Evolutionary conservation across 2,329 filamentous ascomycete genomes (phyloP).

Genomic region (Geosmithia flava): DNA sequence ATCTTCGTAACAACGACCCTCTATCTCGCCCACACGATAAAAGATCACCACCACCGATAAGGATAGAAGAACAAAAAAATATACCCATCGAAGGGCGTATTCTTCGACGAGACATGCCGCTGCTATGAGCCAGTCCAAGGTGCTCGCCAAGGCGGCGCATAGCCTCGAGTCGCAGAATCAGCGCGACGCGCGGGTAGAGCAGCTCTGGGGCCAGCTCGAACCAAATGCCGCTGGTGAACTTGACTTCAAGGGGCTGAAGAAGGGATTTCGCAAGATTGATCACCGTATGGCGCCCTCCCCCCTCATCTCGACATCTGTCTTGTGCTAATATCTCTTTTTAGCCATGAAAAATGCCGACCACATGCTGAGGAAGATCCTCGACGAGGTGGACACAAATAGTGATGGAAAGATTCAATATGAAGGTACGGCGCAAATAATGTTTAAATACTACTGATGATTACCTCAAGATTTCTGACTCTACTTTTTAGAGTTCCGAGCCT

Average conservation of each 20-base stretch:
- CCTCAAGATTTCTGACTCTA: neutral
- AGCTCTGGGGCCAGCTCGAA: constrained; percentile 76
- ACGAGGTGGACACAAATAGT: constrained; percentile 71
- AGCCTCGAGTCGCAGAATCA: constrained; percentile 69
- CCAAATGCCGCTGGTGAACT: constrained; percentile 64
- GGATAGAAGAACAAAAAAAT: neutral
- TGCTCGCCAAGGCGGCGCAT: constrained; percentile 38
- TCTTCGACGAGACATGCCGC: constrained; percentile 19
- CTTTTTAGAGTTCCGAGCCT: constrained; percentile 70
- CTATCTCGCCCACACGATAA: neutral
- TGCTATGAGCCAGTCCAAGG: constrained; percentile 29
- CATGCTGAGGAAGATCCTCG: constrained; percentile 70
- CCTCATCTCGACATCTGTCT: neutral
- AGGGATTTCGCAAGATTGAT: constrained; percentile 76
- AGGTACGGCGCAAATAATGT: constrained; percentile 40
- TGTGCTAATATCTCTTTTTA: constrained; percentile 10
- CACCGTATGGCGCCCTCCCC: constrained; percentile 52
- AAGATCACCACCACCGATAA: neutral
- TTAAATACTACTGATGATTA: neutral
- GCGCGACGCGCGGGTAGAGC: constrained; percentile 69
- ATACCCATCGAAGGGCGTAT: neutral
- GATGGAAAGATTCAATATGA: constrained; percentile 88
- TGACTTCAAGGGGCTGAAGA: constrained; percentile 73
- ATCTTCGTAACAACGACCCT: neutral
- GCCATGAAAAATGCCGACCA: constrained; percentile 82